These are phyloP conservation scores for Candida bentonensis DNA, from an alignment of 805 yeast species.

Conservation along the genomic window DNA sequence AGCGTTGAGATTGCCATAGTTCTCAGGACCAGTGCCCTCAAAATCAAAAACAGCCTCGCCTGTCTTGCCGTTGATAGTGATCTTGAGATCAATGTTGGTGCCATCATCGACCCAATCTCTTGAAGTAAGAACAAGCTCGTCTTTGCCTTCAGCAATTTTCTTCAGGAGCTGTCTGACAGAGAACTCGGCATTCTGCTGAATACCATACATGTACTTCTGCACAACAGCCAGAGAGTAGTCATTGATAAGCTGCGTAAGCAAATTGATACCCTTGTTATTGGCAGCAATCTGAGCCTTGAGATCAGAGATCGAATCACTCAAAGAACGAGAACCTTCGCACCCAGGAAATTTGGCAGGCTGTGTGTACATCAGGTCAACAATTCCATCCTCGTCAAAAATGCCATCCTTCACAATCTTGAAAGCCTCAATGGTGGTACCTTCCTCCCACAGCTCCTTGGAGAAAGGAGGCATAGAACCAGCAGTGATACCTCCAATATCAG, in stretches of 20 bases:
- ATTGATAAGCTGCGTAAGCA: conserved; percentile 42
- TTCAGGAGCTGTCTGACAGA: conserved; percentile 49
- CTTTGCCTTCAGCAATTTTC: conserved; percentile 31
- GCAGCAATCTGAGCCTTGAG: conserved; percentile 82
- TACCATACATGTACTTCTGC: conserved; percentile 64
- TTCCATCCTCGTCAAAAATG: conserved; percentile 57
- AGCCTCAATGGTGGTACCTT: conserved; percentile 79
- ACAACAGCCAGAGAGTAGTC: conserved; percentile 52
- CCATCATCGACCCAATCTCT: conserved; percentile 24
- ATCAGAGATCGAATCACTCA: conserved; percentile 74
- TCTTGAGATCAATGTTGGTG: conserved; percentile 15
- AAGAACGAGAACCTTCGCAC: conserved; percentile 77
- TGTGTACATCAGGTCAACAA: conserved; percentile 44
- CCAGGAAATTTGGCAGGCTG: conserved; percentile 76
- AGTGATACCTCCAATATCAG: conserved; percentile 84
- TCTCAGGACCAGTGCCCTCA: conserved; percentile 73
- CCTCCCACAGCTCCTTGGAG: conserved; percentile 72
- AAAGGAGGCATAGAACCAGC: conserved; percentile 96
- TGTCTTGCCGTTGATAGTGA: conserved; percentile 31
- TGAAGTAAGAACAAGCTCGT: conserved; percentile 13
- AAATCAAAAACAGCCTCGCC: conserved; percentile 71
- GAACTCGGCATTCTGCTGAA: conserved; percentile 62
- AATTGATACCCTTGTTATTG: conserved; percentile 66
- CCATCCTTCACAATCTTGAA: conserved; percentile 63
- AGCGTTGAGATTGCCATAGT: conserved; percentile 83